phyloP scores from a whole-genome alignment of 2,329 filamentous ascomycete species.

The Calonectria honghensis region DNA sequence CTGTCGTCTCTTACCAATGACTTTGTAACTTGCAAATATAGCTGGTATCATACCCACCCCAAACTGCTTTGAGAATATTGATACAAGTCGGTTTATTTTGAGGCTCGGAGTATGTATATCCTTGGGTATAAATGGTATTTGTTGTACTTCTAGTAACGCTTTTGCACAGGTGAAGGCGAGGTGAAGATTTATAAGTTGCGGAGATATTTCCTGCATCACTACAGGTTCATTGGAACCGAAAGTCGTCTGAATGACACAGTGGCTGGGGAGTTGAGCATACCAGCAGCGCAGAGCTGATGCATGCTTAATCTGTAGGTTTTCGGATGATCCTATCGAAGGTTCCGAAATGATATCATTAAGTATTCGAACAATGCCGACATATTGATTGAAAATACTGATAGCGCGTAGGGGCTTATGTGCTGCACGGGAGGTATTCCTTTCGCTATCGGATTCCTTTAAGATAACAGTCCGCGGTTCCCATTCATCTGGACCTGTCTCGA shows the following conservation, averaged over 20 bases:
- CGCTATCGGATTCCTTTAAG: background rate
- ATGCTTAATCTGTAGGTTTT: background rate
- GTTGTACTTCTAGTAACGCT: background rate
- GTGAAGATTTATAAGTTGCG: background rate
- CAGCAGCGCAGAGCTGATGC: background rate
- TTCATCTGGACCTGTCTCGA: constrained; percentile 4
- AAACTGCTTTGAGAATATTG: background rate
- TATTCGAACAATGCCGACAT: background rate
- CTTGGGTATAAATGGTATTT: background rate
- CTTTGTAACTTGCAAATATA: background rate
- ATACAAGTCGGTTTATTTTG: background rate
- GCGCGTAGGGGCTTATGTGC: background rate
- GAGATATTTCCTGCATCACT: background rate
- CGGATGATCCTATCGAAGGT: background rate
- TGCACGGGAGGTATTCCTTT: background rate
- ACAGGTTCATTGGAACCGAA: background rate
- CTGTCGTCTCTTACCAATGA: background rate
- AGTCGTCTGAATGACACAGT: background rate
- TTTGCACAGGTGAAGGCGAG: background rate
- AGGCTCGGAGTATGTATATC: background rate
- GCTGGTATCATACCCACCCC: background rate
- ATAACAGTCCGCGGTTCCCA: background rate
- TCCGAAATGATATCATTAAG: background rate
- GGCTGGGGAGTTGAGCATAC: background rate
- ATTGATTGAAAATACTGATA: constrained; percentile 7